phyloP scores from a whole-genome alignment of 352 stramenopile genomes.

The Pythium oligandrum region DNA sequence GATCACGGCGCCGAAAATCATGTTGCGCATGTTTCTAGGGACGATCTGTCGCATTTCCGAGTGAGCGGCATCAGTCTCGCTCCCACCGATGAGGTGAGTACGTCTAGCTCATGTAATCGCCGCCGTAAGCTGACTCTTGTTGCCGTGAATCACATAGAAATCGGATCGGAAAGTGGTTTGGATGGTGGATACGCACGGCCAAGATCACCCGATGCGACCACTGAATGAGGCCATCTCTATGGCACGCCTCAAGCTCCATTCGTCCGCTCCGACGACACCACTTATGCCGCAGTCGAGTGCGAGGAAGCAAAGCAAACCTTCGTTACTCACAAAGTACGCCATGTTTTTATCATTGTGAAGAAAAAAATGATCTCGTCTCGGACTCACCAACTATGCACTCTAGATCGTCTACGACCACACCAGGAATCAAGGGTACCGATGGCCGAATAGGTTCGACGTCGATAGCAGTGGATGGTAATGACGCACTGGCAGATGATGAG shows the following conservation, averaged over 20 bases:
- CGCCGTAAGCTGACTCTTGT: constrained; percentile 6
- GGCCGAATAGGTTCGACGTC: too few species aligned
- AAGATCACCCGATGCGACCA: constrained; percentile 36
- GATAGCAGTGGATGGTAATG: too few species aligned
- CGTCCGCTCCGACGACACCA: too few species aligned
- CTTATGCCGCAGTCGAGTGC: too few species aligned
- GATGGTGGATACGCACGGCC: constrained; percentile 47
- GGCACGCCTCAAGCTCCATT: constrained; percentile 39
- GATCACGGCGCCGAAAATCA: neutral
- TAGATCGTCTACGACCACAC: too few species aligned
- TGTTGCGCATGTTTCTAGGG: constrained; percentile 13
- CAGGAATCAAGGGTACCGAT: too few species aligned
- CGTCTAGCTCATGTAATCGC: neutral
- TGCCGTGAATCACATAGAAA: constrained; percentile 22
- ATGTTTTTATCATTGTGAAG: too few species aligned
- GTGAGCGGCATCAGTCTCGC: constrained; percentile 44
- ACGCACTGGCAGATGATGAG: too few species aligned
- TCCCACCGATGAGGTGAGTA: constrained; percentile 35
- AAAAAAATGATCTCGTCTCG: too few species aligned
- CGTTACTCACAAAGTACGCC: too few species aligned
- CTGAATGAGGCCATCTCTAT: constrained; percentile 52
- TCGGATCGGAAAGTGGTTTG: constrained; percentile 47
- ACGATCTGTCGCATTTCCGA: constrained; percentile 42
- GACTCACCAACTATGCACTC: too few species aligned
- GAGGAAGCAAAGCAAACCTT: too few species aligned